phyloP scores from a whole-genome alignment of 2,329 filamentous ascomycete genomes.

The Neonectria magnoliae region DNA sequence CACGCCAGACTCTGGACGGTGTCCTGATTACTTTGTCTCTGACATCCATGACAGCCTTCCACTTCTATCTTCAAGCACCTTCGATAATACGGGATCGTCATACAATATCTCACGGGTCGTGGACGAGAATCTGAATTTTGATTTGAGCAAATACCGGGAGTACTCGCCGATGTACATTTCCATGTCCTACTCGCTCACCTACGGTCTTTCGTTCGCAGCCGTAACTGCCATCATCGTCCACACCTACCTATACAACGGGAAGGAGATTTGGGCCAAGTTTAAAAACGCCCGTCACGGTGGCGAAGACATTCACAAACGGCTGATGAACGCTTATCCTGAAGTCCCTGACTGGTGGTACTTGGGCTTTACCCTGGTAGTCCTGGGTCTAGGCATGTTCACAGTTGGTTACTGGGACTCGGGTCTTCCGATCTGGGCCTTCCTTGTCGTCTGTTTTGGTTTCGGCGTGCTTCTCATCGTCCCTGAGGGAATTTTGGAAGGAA shows the following conservation, averaged over 20 bases:
- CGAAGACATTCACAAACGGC: constrained; percentile 18
- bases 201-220: constrained; percentile 17
- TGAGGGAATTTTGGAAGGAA: constrained; percentile 21
- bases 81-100: constrained; percentile 11
- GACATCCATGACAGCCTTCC: constrained; percentile 1
- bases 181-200: constrained; percentile 20
- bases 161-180: constrained; percentile 24
- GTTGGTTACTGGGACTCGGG: constrained; percentile 21
- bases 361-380: constrained; percentile 7
- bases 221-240: constrained; percentile 21
- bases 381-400: constrained; percentile 20
- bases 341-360: constrained; percentile 23
- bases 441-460: constrained; percentile 20
- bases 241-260: constrained; percentile 20
- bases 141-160: constrained; percentile 16
- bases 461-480: constrained; percentile 16
- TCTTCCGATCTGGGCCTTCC: constrained; percentile 21
- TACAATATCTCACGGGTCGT: constrained; percentile 18
- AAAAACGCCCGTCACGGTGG: constrained; percentile 20
- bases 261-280: constrained; percentile 22
- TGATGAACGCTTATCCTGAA: constrained; percentile 22
- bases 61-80: constrained; percentile 19
- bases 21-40: background rate
- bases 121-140: constrained; percentile 16
- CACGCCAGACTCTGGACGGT: background rate